Conservation (phyloP, 805 yeast species). For the Wickerhamiella nectarea region DNA sequence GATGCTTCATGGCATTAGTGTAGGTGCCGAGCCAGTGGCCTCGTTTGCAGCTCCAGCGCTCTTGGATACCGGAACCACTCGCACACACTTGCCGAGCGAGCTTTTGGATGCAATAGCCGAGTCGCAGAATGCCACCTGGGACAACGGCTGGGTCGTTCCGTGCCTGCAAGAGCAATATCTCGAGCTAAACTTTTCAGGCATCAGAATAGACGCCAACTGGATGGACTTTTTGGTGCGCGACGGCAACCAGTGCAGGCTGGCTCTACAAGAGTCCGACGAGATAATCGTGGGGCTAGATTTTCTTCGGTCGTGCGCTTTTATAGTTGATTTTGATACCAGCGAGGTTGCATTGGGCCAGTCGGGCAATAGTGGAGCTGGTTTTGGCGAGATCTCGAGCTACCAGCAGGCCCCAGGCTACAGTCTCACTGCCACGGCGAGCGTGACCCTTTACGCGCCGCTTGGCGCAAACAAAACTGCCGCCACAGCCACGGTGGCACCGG, state of each 20-base stretch:
- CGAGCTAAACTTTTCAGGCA: neutral
- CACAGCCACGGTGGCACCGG: no score
- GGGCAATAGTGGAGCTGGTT: neutral
- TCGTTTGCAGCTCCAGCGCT: slow-evolving; percentile 22
- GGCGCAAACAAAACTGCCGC: neutral
- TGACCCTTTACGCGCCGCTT: neutral
- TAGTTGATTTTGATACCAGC: neutral
- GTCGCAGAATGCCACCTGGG: slow-evolving; percentile 23
- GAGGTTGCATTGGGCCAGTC: neutral
- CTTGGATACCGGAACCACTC: slow-evolving; percentile 35
- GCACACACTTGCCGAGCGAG: slow-evolving; percentile 29
- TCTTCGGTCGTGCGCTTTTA: neutral
- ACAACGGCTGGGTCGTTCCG: neutral
- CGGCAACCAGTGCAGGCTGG: neutral
- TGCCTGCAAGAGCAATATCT: neutral
- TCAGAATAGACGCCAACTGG: neutral
- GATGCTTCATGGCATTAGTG: neutral
- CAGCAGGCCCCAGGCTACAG: neutral
- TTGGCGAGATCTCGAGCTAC: neutral
- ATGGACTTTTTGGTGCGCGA: neutral
- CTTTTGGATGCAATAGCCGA: slow-evolving; percentile 17
- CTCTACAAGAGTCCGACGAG: neutral
- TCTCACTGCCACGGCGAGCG: neutral
- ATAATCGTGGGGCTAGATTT: neutral
- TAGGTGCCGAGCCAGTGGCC: neutral